These are phyloP conservation scores for Mycosphaerella arachidis DNA, from an alignment of 2,329 filamentous ascomycete species.

Conservation along the genomic window DNA sequence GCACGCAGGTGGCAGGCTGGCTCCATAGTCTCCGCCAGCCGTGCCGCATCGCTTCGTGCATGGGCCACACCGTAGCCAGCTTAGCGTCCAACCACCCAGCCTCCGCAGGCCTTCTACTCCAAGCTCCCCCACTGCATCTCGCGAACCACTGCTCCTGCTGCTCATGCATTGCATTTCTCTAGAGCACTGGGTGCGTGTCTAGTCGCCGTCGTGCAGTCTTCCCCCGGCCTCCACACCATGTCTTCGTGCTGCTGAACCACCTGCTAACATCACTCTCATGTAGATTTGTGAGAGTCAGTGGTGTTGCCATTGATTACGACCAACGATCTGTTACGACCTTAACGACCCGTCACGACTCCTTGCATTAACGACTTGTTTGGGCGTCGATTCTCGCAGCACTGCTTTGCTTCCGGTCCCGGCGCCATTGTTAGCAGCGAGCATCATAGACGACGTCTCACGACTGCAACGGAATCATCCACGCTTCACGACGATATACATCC, in stretches of 20 bases:
- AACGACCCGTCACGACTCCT: slow-evolving; percentile 30
- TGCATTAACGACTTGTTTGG: slow-evolving; percentile 33
- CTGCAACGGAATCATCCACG: slow-evolving; percentile 11
- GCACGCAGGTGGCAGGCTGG: slow-evolving; percentile 2
- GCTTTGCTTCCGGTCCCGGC: slow-evolving; percentile 20
- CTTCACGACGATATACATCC: slow-evolving; percentile 7
- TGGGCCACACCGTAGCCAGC: slow-evolving; percentile 5
- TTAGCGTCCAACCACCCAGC: slow-evolving; percentile 28
- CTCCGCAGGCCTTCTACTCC: slow-evolving; percentile 25
- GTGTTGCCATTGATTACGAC: slow-evolving; percentile 27
- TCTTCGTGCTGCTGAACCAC: not conserved
- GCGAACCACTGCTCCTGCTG: slow-evolving; percentile 27
- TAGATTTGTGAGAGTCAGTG: slow-evolving; percentile 23
- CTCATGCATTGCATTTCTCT: slow-evolving; percentile 35
- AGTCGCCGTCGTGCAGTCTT: slow-evolving; percentile 31
- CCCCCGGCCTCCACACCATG: slow-evolving; percentile 19
- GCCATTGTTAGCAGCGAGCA: slow-evolving; percentile 26
- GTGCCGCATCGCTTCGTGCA: slow-evolving; percentile 12
- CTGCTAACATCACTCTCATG: slow-evolving; percentile 20
- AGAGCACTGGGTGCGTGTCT: slow-evolving; percentile 33
- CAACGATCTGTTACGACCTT: slow-evolving; percentile 34
- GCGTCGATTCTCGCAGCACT: slow-evolving; percentile 24
- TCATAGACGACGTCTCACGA: slow-evolving; percentile 22
- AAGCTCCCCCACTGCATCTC: slow-evolving; percentile 27
- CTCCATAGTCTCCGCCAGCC: slow-evolving; percentile 17